These are phyloP conservation scores for Brassica carinata DNA, from an alignment of 345 rosid species.

Conservation along the genomic window DNA sequence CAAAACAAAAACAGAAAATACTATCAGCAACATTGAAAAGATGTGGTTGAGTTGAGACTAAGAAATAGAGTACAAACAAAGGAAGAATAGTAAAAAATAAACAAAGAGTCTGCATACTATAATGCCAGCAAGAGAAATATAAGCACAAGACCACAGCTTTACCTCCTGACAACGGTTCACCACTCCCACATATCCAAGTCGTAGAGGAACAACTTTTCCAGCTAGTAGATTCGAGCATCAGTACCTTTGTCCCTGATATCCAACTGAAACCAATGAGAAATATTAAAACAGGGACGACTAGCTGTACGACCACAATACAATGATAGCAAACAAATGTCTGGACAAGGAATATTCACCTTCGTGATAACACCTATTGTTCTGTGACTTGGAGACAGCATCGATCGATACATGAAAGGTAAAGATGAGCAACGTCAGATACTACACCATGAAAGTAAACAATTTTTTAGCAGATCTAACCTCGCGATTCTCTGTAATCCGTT, in stretches of 20 bases:
- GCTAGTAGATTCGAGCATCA: constrained; percentile 62
- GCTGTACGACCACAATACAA: not conserved
- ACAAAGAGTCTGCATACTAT: not conserved
- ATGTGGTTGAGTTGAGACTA: not conserved
- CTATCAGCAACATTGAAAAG: constrained; percentile 6
- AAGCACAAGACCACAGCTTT: constrained; percentile 24
- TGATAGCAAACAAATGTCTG: constrained; percentile 13
- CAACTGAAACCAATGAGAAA: constrained; percentile 47
- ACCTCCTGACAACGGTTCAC: constrained; percentile 80
- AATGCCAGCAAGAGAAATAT: not conserved
- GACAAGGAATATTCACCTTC: constrained; percentile 48
- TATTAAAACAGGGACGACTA: not conserved
- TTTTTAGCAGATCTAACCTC: constrained; percentile 34
- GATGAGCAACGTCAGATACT: not conserved
- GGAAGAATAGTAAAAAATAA: not conserved
- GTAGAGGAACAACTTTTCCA: constrained; percentile 64
- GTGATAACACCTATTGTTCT: constrained; percentile 74
- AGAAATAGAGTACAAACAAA: not conserved
- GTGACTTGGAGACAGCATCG: constrained; percentile 48
- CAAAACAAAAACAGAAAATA: constrained; percentile 1
- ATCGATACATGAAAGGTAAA: constrained; percentile 10
- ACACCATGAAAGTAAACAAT: not conserved
- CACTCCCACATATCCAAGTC: constrained; percentile 72
- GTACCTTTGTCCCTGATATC: constrained; percentile 83
- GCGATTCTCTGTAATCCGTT: too few species aligned